A percentile compares a stretch with the other conserved stretches of the same genome.
Conservation (phyloP, 2,329 filamentous ascomycete genomes). For the Monilinia aucupariae region DNA sequence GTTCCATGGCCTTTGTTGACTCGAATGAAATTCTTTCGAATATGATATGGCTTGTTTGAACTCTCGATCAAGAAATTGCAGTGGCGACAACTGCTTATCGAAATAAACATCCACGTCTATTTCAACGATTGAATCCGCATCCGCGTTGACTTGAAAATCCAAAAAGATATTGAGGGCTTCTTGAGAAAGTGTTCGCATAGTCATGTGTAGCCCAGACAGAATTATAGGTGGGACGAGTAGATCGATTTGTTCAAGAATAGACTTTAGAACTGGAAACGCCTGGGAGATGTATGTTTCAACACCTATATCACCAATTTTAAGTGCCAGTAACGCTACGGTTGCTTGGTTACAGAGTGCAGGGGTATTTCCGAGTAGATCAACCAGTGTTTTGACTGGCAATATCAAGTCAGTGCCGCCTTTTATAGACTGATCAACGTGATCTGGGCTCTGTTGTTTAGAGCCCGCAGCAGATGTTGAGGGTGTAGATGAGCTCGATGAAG, state of each 20-base stretch:
- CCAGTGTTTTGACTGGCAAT: background rate
- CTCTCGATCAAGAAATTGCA: background rate
- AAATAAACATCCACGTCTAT: background rate
- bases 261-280: background rate
- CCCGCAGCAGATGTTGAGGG: background rate
- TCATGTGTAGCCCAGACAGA: background rate
- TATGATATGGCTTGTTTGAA: conserved; percentile 1
- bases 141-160: background rate
- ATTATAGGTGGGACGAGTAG: conserved; percentile 1
- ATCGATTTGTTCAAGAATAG: background rate
- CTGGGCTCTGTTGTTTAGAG: background rate
- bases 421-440: background rate
- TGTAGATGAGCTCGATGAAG: background rate
- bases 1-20: background rate
- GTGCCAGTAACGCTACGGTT: background rate
- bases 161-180: background rate
- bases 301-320: background rate
- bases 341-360: background rate
- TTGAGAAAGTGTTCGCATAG: background rate
- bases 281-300: background rate
- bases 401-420: background rate
- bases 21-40: background rate
- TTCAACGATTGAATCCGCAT: background rate
- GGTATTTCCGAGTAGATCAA: background rate
- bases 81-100: background rate